Evolutionary conservation across 2,329 filamentous ascomycete species (phyloP), one percentile per base, ranked within the genome.

Genomic region (Paradendryphiella salina): DNA sequence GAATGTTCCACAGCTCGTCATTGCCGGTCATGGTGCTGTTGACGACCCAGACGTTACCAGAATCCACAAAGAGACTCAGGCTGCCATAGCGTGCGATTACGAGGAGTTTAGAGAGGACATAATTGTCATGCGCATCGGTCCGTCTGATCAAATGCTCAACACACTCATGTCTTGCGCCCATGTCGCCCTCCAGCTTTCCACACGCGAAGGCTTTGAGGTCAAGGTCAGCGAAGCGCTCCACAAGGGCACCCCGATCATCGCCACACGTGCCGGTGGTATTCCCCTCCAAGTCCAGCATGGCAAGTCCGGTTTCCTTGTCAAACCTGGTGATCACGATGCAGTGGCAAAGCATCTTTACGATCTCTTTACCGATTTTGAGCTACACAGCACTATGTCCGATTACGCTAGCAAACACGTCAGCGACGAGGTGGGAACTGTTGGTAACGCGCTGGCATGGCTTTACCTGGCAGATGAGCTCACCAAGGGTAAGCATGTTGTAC

Each of bases 141-240:
- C 89, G 21, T 88, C 86, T 9, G 89, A 94, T 63, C 89, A 94
- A 71, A 79, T 91, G 15, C 83, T 94, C 62, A 92, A 94, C 71
- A 83, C 85, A 0, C 76, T 94, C 34, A 80, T 94, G 54, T 84
- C 85, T 31, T 86, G 87, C 41, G 85, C 88, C 0, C 83, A 86
- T 49, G 83, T 91, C 6, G 86, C 86, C 0, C 80, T 94, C 6
- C 89, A 94, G 71, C 82, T 94, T 5, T 92, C 88, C 2, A 91
- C 86, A 0, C 83, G 88, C 29, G 89, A 94, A 68, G 89, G 89
- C 0, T 94, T 94, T 62, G 89, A 94, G 72, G 86, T 94, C 62
- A 94, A 94, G 73, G 88, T 94, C 4, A 90, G 87, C 0, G 90
- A 94, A 73, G 89, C 88, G 1, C 78, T 93, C 17, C 89, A 92